A percentile compares a stretch with the other conserved stretches of the same genome.
Conservation (phyloP, 2,329 filamentous ascomycete genomes). For the Pezicula rhizophila region DNA sequence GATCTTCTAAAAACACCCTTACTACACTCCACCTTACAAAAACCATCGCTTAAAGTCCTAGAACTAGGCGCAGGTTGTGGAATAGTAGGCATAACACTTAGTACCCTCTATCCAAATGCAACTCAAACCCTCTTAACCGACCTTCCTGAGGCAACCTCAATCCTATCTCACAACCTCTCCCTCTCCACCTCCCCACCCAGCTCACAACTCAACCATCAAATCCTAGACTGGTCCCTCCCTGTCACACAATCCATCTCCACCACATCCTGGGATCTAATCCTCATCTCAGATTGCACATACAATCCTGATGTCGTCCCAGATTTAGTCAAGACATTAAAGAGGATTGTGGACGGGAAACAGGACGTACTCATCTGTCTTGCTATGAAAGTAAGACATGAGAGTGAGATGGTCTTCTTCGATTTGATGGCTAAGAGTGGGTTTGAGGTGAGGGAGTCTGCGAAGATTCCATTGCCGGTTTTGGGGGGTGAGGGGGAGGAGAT, state of each 20-base stretch:
- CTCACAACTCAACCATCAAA: constrained; percentile 35
- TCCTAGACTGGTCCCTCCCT: constrained; percentile 58
- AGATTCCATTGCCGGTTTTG: constrained; percentile 16
- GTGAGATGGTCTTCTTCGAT: constrained; percentile 60
- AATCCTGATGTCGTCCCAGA: constrained; percentile 61
- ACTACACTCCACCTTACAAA: constrained; percentile 10
- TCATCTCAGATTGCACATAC: constrained; percentile 69
- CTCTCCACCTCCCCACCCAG: not conserved
- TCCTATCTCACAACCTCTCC: constrained; percentile 46
- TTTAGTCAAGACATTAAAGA: constrained; percentile 50
- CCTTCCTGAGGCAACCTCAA: constrained; percentile 55
- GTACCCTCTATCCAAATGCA: constrained; percentile 28
- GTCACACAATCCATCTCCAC: constrained; percentile 29
- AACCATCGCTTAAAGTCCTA: constrained; percentile 40
- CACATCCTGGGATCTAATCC: constrained; percentile 47
- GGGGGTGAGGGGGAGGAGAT: constrained; percentile 22
- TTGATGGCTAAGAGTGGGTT: constrained; percentile 39
- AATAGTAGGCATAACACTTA: constrained; percentile 60
- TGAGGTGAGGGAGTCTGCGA: constrained; percentile 11
- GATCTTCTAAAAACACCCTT: constrained; percentile 10
- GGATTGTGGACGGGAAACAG: constrained; percentile 9
- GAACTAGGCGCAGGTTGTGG: constrained; percentile 66
- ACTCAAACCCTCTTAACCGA: constrained; percentile 54
- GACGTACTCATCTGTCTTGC: constrained; percentile 44
- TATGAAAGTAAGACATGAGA: constrained; percentile 62